Conservation (phyloP, 106 monocot species). For the Hemerocallis citrina region DNA sequence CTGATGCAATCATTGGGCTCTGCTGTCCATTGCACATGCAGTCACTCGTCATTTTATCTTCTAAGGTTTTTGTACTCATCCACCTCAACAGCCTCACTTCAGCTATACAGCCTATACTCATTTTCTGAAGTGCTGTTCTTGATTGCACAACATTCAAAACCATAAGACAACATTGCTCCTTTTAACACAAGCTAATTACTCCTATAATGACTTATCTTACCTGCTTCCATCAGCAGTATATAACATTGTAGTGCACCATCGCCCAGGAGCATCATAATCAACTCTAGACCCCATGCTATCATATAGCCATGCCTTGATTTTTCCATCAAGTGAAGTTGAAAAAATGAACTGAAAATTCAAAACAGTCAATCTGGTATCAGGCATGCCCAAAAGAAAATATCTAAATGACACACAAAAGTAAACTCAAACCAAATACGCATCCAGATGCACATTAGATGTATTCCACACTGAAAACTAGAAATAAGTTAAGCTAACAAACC, state of each 20-base stretch:
- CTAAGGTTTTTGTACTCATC: no score
- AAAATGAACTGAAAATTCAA: conserved; percentile 32
- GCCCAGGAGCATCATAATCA: conserved; percentile 71
- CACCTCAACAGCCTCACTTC: no score
- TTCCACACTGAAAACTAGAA: no score
- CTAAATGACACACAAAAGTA: not conserved
- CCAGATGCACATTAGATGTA: not conserved
- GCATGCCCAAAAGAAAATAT: not conserved
- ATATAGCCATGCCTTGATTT: conserved; percentile 79
- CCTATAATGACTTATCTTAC: conserved; percentile 4
- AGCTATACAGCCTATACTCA: no score
- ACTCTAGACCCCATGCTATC: conserved; percentile 54
- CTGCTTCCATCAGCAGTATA: conserved; percentile 68
- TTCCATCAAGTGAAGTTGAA: conserved; percentile 66
- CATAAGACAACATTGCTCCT: no score
- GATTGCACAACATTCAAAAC: not conserved
- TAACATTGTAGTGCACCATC: conserved; percentile 57
- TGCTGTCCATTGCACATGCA: no score
- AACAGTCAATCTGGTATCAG: not conserved
- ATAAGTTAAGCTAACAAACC: no score
- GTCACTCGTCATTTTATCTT: no score
- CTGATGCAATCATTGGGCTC: no score
- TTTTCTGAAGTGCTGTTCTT: no score
- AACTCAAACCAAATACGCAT: not conserved
- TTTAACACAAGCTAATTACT: not conserved